Conservation (phyloP, 495 filamentous ascomycete species). For the Penicillium samsonianum region DNA sequence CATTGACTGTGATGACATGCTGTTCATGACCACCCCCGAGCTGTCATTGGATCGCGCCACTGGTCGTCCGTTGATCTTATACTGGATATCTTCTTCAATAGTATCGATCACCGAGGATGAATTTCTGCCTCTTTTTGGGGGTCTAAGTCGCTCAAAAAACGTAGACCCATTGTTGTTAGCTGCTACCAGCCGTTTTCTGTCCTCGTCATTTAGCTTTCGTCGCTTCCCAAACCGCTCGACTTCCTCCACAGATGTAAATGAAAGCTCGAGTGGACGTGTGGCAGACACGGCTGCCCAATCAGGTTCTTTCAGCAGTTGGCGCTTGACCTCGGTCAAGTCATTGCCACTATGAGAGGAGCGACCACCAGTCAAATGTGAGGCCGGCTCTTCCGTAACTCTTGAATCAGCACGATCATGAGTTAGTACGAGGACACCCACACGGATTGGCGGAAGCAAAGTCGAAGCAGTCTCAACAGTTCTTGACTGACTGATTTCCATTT, state of each 20-base stretch:
- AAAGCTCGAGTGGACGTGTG: conserved; percentile 36
- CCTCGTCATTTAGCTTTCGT: conserved; percentile 37
- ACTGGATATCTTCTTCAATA: conserved; percentile 25
- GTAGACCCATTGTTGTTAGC: background rate
- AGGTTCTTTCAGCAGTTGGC: conserved; percentile 32
- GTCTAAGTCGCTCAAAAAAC: conserved; percentile 4
- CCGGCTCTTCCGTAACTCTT: background rate
- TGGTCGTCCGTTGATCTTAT: conserved; percentile 32
- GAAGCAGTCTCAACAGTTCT: conserved; percentile 7
- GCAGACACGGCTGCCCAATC: conserved; percentile 42
- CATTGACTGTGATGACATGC: conserved; percentile 40
- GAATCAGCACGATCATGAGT: conserved; percentile 4
- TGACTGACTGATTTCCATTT: conserved; percentile 21
- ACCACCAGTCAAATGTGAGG: background rate
- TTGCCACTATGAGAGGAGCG: background rate
- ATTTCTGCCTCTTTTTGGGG: background rate
- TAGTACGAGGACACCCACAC: conserved; percentile 4
- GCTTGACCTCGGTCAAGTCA: conserved; percentile 32
- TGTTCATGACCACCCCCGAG: conserved; percentile 5
- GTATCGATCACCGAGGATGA: conserved; percentile 13
- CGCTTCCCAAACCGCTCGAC: conserved; percentile 41
- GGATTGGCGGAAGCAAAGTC: conserved; percentile 1
- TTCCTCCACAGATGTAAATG: conserved; percentile 33
- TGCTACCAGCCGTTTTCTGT: conserved; percentile 31
- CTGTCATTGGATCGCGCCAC: conserved; percentile 6